Evolutionary conservation across 1,284 basidiomycete species (phyloP), one percentile per base, ranked within the genome.

Genomic region (Apiotrichum porosum): DNA sequence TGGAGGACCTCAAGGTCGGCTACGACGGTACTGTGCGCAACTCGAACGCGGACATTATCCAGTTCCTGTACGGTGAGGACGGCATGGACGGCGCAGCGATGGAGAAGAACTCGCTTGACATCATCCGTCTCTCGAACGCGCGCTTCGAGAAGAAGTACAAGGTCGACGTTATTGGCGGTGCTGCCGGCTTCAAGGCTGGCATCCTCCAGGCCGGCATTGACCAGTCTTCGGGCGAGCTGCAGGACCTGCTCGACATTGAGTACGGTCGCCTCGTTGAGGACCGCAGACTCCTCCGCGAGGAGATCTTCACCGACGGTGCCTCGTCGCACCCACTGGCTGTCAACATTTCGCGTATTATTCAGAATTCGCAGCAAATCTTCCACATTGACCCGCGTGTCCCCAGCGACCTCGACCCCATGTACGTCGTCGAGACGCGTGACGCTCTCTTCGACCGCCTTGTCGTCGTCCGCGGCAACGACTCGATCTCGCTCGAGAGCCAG

Each of bases 1-100:
- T 98, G 61, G 95, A 98, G 72, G 95, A 98, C 58, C 85, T 99
- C 34, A 90, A 89, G 81, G 93, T 97, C 34, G 87, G 86, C 69
- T 99, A 98, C 66, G 95, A 99, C 60, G 93, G 94, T 22, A 98
- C 95, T 0, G 94, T 98, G 18, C 84, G 94, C 46, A 98, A 98
- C 70, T 97, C 94, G 9, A 79, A 93, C 4, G 91, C 91, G 12
- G 92, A 97, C 71, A 82, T 98, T 37, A 82, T 98, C 30, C 92
- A 98, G 71, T 98, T 98, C 73, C 81, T 92, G 18, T 98, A 98
- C 60, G 93, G 95, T 37, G 95, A 99, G 71, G 95, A 98, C 64
- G 93, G 95, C 30, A 95, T 98, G 85, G 95, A 99, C 65, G 94
- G 91, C 56, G 90, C 92, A 0, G 93, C 86, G 72, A 97, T 99